A percentile compares a stretch with the other conserved stretches of the same genome.
These are phyloP conservation scores for Cyathus striatus DNA, from an alignment of 768 basidiomycete species.

Conservation along the genomic window DNA sequence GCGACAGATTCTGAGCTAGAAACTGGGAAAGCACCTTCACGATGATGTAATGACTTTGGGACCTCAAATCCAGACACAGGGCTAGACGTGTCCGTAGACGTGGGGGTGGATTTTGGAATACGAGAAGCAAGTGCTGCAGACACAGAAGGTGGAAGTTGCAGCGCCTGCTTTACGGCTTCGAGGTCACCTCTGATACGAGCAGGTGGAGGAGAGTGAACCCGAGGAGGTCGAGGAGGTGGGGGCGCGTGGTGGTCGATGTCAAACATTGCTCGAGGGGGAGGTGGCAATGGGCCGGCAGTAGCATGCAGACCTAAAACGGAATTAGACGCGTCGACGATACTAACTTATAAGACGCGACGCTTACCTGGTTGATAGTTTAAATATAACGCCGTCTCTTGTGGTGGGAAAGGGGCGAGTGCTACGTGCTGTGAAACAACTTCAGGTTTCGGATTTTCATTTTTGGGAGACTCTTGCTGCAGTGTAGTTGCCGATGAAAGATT, in stretches of 20 bases:
- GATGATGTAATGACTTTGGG: conserved; percentile 29
- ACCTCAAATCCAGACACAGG: conserved; percentile 8
- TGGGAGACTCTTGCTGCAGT: conserved; percentile 9
- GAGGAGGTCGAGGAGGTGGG: conserved; percentile 59
- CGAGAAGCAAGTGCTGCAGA: conserved; percentile 35
- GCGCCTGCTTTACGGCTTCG: conserved; percentile 52
- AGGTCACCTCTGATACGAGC: conserved; percentile 41
- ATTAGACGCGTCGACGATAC: neutral
- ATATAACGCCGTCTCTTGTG: conserved; percentile 32
- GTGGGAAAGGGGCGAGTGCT: conserved; percentile 4
- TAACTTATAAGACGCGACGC: conserved; percentile 7
- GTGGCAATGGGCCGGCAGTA: conserved; percentile 69
- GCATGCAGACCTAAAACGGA: conserved; percentile 55
- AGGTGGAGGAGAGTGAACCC: conserved; percentile 50
- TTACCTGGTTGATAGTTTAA: conserved; percentile 59
- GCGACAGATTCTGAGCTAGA: conserved; percentile 14
- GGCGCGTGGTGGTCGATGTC: conserved; percentile 37
- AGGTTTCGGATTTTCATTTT: conserved; percentile 17
- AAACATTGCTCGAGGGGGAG: conserved; percentile 57
- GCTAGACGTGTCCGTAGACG: neutral
- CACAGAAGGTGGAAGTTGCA: conserved; percentile 56
- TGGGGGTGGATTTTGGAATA: conserved; percentile 14
- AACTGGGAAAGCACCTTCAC: conserved; percentile 68
- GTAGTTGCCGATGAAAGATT: conserved; percentile 20
- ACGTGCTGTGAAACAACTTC: conserved; percentile 18